Base-by-base conservation (phyloP, 768 basidiomycete genomes). In the Chiua virens region DNA sequence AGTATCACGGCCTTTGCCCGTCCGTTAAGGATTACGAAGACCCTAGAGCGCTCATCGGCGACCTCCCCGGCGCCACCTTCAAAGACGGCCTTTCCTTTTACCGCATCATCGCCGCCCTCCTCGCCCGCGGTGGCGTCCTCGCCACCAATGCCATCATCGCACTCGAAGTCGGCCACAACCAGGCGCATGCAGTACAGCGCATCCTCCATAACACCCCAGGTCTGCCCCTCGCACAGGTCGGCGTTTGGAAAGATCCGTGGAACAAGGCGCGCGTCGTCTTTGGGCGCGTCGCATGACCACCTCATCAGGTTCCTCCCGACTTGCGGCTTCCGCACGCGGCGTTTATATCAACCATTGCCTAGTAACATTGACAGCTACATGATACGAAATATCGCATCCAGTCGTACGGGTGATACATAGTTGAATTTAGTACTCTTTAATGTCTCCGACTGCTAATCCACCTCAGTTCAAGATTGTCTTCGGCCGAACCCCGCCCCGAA, bases 241-340 rank as follows among this genome's bases (percentile, higher is more conserved):
- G 87, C 61, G 78, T 89, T 34, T 94, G 91, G 92, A 65, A 67
- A 53, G 93, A 95, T 69, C 87, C 85, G 53, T 95, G 85, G 85
- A 83, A 81, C 42, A 81, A 79, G 57, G 77, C 85, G 52, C 80
- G 92, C 55, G 83, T 86, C 42, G 85, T 94, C 15, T 65, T 89
- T 54, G 86, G 75, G 21, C 75, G 64, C 63, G 68, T n/a, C 52
- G 50, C 68, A 59, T 75, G 67, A 75, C 22, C 14, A 34, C 34
- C 15, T 4, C 7, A n/a, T 15, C 34, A 34, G 17, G 34, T 34
- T 34, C 34, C 34, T 34, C 1, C 34, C 34, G 34, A 34, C 34
- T 34, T 5, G 34, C 49, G 38, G 45, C 22, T 1, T 20, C 37
- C 38, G 36, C 20, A 15, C 17, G 34, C 34, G 34, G 28, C 21